Evolutionary conservation across 306 rosid species (phyloP), one percentile per base, ranked within the genome.

Genomic region (Sicyos baderoa): DNA sequence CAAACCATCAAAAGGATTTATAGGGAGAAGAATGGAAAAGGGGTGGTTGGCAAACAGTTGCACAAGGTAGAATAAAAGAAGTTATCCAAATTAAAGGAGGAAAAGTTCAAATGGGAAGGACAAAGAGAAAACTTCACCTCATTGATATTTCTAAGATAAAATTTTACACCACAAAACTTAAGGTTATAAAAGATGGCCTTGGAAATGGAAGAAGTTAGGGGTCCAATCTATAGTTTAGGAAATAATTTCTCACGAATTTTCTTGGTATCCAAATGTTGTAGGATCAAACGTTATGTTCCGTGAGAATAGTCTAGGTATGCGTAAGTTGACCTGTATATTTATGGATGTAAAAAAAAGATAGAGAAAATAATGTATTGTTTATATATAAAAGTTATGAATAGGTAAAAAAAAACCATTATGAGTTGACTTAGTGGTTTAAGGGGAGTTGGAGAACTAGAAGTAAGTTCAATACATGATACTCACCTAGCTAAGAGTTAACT

Each of bases 21-120:
- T 80, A 82, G 78, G 37, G 11, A 35, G 29, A 37, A 29, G 62
- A 78, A 50, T 18, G 70, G 19, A 29, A 4, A 4, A n/a, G 37
- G 19, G 68, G 68, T 40, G 35, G 23, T 29, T 16, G 66, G 17
- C 47, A 32, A 29, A 59, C 66, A 32, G 66, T 59, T 59, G 47
- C 47, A 59, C 15, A 57, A 37, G 68, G 48, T 19, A 40, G 69
- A 68, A 74, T 76, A 68, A 64, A 74, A 44, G 11, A 50, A 66
- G 50, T 29, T 53, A 13, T 69, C 63, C 4, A 23, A 76, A 73
- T 47, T 67, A 22, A 47, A 59, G 44, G 29, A 62, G 50, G 48
- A 60, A 62, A 62, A 62, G 50, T 27, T 53, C 54, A 44, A 70
- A 63, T 17, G 50, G 68, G 16, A 40, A 17, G 25, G 0, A 40